Evolutionary conservation across 495 filamentous ascomycete genomes (phyloP).

Genomic region (Durotheca rogersii): DNA sequence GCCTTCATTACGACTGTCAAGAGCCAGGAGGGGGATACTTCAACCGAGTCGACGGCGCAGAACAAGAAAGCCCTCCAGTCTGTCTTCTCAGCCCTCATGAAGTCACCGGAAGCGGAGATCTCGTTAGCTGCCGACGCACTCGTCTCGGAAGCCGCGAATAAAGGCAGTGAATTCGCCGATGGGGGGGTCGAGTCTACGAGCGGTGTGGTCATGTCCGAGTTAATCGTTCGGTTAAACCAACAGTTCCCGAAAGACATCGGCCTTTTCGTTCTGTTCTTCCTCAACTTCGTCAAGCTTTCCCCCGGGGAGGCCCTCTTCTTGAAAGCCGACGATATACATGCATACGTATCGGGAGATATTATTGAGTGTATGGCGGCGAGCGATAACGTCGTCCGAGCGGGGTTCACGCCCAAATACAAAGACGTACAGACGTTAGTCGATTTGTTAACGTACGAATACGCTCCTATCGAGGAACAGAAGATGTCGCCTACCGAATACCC

Average conservation of each 20-base stretch:
- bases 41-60: conserved; percentile 49
- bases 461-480: conserved; percentile 92
- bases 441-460: conserved; percentile 93
- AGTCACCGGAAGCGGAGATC: conserved; percentile 64
- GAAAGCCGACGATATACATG: conserved; percentile 94
- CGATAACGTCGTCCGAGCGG: conserved; percentile 96
- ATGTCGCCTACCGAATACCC: conserved; percentile 82
- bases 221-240: conserved; percentile 71
- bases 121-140: conserved; percentile 64
- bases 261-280: conserved; percentile 54
- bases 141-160: conserved; percentile 65
- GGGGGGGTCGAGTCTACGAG: conserved; percentile 59
- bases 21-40: conserved; percentile 57
- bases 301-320: conserved; percentile 95
- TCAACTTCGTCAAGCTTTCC: conserved; percentile 59
- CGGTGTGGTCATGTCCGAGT: conserved; percentile 69
- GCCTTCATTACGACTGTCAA: conserved; percentile 69
- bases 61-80: conserved; percentile 81
- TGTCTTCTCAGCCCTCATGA: conserved; percentile 78
- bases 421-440: conserved; percentile 86
- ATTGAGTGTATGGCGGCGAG: conserved; percentile 98
- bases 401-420: conserved; percentile 98
- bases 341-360: conserved; percentile 93
- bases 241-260: conserved; percentile 52
- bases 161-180: conserved; percentile 62